Evolutionary conservation across 1,284 basidiomycete species (phyloP).

Genomic region (Ceratobasidium theobromae): DNA sequence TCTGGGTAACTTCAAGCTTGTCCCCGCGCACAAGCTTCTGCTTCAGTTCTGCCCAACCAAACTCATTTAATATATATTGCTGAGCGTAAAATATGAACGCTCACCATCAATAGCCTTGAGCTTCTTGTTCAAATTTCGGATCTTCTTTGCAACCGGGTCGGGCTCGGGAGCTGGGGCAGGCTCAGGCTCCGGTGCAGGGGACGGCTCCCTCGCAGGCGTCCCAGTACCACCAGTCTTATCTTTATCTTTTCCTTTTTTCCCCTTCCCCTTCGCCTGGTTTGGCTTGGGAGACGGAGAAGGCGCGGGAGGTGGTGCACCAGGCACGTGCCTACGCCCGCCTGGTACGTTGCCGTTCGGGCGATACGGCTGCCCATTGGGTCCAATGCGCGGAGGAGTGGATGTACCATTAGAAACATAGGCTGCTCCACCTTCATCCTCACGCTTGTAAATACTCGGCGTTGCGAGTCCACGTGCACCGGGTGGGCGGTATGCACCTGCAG

Average conservation of each 20-base stretch:
- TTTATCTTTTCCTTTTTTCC: slow-evolving; percentile 51
- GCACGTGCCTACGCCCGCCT: slow-evolving; percentile 54
- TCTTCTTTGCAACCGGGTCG: slow-evolving; percentile 86
- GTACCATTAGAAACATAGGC: slow-evolving; percentile 45
- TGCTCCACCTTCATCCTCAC: slow-evolving; percentile 79
- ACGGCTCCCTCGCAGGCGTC: slow-evolving; percentile 18
- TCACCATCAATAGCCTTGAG: slow-evolving; percentile 47
- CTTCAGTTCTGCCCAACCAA: slow-evolving; percentile 71
- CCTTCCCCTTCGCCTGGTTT: slow-evolving; percentile 58
- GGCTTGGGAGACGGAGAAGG: slow-evolving; percentile 43
- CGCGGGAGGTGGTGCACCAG: slow-evolving; percentile 63
- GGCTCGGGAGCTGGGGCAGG: slow-evolving; percentile 64
- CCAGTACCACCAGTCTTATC: slow-evolving; percentile 42
- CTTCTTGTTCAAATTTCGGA: slow-evolving; percentile 93
- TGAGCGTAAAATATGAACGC: background rate
- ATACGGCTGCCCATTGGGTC: slow-evolving; percentile 12
- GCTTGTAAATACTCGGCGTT: slow-evolving; percentile 82
- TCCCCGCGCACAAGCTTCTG: slow-evolving; percentile 85
- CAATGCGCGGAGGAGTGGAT: slow-evolving; percentile 57
- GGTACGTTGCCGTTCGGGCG: slow-evolving; percentile 19
- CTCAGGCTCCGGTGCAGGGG: slow-evolving; percentile 54
- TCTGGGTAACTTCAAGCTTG: slow-evolving; percentile 86
- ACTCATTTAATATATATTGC: slow-evolving; percentile 10
- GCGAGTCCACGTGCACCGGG: slow-evolving; percentile 87
- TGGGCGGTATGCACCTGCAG: slow-evolving; percentile 83